Base-by-base conservation (phyloP, 2,329 filamentous ascomycete species). In the Stagonosporopsis rhizophila region DNA sequence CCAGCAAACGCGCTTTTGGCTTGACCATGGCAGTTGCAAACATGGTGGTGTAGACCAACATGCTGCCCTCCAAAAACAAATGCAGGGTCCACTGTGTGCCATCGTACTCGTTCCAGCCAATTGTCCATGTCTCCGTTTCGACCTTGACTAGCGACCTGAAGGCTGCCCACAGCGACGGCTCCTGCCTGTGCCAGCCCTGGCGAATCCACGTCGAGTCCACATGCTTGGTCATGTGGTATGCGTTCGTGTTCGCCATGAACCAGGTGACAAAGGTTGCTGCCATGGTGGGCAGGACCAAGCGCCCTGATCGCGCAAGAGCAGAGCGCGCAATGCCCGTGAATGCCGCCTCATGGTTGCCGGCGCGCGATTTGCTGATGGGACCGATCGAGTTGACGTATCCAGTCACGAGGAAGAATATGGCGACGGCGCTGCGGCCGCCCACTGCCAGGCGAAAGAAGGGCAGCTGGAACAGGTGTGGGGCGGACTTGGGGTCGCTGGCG, bases 361-460 rank as follows among this genome's bases (percentile, higher is more conserved):
- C 76, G 49, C 83, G 80, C 65, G 78, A 82, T 47, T 84, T 80
- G 50, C 81, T 79, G 56, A 88, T 80, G 15, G 85, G 83, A 65
- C 87, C 87, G 48, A 87, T 78, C 3, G 84, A 82, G 73, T 86
- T 87, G 47, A 87, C 85, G 65, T 87, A 88, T 53, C 85, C 85
- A 1, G 89, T 91, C 47, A 92, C 73, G 58, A 76, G 71, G 68
- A 76, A 75, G 65, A 76, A 76, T 41, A 76, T 65, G 11, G 73
- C 73, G 15, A 76, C 74, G 34, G 73, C 73, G 56, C 66, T 68
- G 56, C 73, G 72, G 42, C 74, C 85, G 66, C 86, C 85, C 45
- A 83, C 78, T 35, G 84, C 77, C 44, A 88, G 80, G 52, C 86
- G 83, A 55, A 88, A 75, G 64, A 85, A 83, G 14, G 85, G 86